Percentiles rank a stretch among this genome's conserved stretches.
Conservation (phyloP, 2,329 filamentous ascomycete species). For the Penicillium expansum region DNA sequence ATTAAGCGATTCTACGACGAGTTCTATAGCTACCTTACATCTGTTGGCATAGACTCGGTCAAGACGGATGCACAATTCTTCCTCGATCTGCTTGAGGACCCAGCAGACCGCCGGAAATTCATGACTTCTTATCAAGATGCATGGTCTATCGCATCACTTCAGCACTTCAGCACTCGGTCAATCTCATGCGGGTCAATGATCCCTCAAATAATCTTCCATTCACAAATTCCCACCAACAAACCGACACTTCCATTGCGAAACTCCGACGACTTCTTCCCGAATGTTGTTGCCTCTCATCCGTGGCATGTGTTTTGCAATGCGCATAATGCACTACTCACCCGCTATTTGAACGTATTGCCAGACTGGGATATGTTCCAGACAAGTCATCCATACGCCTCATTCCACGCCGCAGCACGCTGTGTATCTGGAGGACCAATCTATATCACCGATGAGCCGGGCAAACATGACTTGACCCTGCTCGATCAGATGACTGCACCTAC, state of each 20-base stretch:
- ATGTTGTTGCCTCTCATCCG: constrained; percentile 73
- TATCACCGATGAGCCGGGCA: constrained; percentile 83
- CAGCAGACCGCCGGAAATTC: constrained; percentile 67
- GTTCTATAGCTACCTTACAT: constrained; percentile 79
- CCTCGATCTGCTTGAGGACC: constrained; percentile 69
- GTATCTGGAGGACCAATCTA: constrained; percentile 90
- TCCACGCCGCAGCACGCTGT: constrained; percentile 87
- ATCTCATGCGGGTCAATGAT: constrained; percentile 96
- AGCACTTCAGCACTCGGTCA: constrained; percentile 71
- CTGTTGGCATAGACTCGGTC: constrained; percentile 75
- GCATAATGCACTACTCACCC: constrained; percentile 78
- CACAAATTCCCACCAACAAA: constrained; percentile 72
- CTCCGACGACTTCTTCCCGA: constrained; percentile 86
- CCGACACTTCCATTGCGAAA: constrained; percentile 76
- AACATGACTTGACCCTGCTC: constrained; percentile 74
- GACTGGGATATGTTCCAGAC: constrained; percentile 80
- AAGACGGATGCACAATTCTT: constrained; percentile 95
- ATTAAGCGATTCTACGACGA: constrained; percentile 78
- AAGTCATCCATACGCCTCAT: constrained; percentile 66
- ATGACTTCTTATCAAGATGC: constrained; percentile 77
- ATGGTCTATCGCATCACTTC: constrained; percentile 75
- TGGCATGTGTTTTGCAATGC: constrained; percentile 98
- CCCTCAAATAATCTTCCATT: constrained; percentile 81
- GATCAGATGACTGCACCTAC: constrained; percentile 76
- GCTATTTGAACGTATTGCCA: constrained; percentile 80